Percentiles rank a stretch among this genome's conserved stretches.
phyloP scores from a whole-genome alignment of 2,329 filamentous ascomycete species.

The Bertia moriformis region DNA sequence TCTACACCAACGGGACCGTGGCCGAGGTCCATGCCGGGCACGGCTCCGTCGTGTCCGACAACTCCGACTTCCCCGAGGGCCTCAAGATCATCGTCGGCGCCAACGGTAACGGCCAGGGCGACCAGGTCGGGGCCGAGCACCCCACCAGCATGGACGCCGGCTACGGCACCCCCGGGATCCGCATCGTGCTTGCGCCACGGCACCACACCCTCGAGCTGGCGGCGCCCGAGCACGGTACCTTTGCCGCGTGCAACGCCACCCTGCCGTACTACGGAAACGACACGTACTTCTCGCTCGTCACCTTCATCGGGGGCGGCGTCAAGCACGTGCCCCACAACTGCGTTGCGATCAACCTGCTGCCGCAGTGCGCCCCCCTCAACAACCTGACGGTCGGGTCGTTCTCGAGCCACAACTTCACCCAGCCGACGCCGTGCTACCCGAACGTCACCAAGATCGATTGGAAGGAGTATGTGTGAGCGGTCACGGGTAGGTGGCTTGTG shows the following conservation, averaged over 20 bases:
- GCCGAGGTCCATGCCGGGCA: constrained; percentile 13
- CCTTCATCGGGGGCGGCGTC: constrained; percentile 6
- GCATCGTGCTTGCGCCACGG: constrained; percentile 17
- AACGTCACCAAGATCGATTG: constrained; percentile 23
- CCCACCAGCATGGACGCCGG: constrained; percentile 19
- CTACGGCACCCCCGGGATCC: constrained; percentile 17
- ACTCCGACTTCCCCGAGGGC: constrained; percentile 15
- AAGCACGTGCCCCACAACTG: constrained; percentile 21
- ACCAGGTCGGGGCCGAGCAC: constrained; percentile 10
- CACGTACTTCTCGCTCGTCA: constrained; percentile 21
- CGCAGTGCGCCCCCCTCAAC: constrained; percentile 23
- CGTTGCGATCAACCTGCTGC: constrained; percentile 23
- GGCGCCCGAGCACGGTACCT: constrained; percentile 14
- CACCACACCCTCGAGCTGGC: constrained; percentile 15
- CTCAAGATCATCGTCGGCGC: constrained; percentile 19
- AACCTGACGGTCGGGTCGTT: constrained; percentile 17
- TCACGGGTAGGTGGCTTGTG: too few species aligned
- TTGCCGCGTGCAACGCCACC: constrained; percentile 24
- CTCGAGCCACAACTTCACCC: constrained; percentile 22
- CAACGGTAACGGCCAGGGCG: constrained; percentile 9
- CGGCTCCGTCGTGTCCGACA: constrained; percentile 23
- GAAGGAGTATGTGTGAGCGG: constrained; percentile 17
- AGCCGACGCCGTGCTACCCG: constrained; percentile 21
- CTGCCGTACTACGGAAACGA: constrained; percentile 22
- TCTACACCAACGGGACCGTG: constrained; percentile 33